Base-by-base conservation (phyloP, 1,284 basidiomycete genomes). In the Ceratorhiza oryzae-sativae region DNA sequence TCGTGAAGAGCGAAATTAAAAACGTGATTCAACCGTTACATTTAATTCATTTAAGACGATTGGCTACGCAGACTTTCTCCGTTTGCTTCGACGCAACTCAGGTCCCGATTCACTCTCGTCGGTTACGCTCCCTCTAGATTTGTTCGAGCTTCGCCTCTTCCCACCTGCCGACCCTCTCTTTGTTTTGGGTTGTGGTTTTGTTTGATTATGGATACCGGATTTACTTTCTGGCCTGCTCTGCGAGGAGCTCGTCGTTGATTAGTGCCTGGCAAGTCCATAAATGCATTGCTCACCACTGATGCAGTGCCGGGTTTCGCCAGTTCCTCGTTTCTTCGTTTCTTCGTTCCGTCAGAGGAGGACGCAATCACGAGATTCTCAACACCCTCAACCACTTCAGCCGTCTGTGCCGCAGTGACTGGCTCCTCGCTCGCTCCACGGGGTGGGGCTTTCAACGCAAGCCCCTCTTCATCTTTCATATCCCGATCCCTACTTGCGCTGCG, bases 401-500 rank as follows among this genome's bases (percentile, higher is more conserved):
- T n/a, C 39, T 61, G 13, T 2, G 42, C 59, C 15, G 39, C 59
- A 5, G 51, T 46, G n/a, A 36, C 39, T 45, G 65, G 39, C n/a
- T 58, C 65, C 27, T 68, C 65, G 53, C 65, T 68, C 46, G 65
- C 6, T 34, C 32, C 65, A 4, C 65, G 65, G 10, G 51, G 65
- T 3, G 46, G 15, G 3, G 65, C 51, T 53, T 58, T 68, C 13
- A 68, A 27, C 27, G 45, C 51, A n/a, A 68, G 42, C 3, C 51
- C 65, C 27, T 68, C 65, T 18, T 68, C 65, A n/a, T 68, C 65
- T 39, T 56, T 68, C 65, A 68, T 68, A 25, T 68, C 65, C 32
- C 65, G 65, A 20, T 68, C 65, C 34, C 53, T 68, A 27, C 65
- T 68, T 12, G 65, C 65, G 39, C 65, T 68, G 4, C 65, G 65